These are phyloP conservation scores for Sodiomyces alkalinus DNA, from an alignment of 2,329 filamentous ascomycete genomes.

Conservation along the genomic window DNA sequence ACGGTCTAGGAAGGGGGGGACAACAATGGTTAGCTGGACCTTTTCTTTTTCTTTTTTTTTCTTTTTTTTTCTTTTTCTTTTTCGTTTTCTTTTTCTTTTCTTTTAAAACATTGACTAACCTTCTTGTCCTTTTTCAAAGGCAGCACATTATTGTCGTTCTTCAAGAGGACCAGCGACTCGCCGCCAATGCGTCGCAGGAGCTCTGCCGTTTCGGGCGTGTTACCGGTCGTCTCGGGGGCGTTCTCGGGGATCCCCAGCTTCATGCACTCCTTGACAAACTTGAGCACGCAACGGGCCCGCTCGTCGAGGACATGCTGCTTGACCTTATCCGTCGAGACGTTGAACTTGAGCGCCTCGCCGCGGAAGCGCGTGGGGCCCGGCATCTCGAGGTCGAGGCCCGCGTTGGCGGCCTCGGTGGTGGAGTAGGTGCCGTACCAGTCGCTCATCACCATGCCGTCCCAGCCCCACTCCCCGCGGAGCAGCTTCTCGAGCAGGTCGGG, in stretches of 20 bases:
- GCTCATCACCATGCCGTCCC: slow-evolving; percentile 40
- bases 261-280: slow-evolving; percentile 42
- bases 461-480: slow-evolving; percentile 40
- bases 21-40: no score
- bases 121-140: slow-evolving; percentile 49
- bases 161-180: slow-evolving; percentile 58
- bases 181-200: slow-evolving; percentile 51
- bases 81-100: no score
- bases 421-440: slow-evolving; percentile 46
- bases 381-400: slow-evolving; percentile 45
- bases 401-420: slow-evolving; percentile 27
- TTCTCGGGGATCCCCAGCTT: slow-evolving; percentile 37
- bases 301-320: slow-evolving; percentile 38
- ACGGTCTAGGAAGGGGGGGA: no score
- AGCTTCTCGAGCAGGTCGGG: slow-evolving; percentile 29
- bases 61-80: no score
- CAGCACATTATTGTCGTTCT: slow-evolving; percentile 51
- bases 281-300: slow-evolving; percentile 40
- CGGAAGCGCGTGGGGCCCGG: slow-evolving; percentile 37
- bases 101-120: no score
- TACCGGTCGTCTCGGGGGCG: slow-evolving; percentile 33
- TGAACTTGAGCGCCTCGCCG: slow-evolving; percentile 34
- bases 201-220: slow-evolving; percentile 46
- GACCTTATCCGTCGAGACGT: slow-evolving; percentile 40
- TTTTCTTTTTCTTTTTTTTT: no score